phyloP scores from a whole-genome alignment of 495 filamentous ascomycete species.

The Penicillium angulare region DNA sequence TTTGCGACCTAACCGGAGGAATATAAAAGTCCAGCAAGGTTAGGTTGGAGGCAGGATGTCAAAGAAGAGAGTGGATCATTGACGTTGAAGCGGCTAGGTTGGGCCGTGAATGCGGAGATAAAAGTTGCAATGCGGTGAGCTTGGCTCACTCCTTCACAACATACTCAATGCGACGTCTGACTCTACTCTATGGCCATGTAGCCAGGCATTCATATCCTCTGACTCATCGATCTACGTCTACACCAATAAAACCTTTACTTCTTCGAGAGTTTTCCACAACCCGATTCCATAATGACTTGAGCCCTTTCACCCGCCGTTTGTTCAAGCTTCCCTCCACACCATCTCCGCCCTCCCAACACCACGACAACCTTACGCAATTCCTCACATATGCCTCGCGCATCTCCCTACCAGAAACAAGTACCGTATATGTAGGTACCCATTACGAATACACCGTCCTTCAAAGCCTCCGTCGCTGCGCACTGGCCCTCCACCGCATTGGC shows the following conservation, averaged over 20 bases:
- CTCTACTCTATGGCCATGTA: conserved; percentile 19
- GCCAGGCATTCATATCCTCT: conserved; percentile 3
- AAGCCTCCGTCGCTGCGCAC: conserved; percentile 60
- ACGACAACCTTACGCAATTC: conserved; percentile 70
- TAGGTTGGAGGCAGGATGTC: conserved; percentile 1
- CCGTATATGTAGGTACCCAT: conserved; percentile 48
- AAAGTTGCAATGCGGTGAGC: conserved; percentile 27
- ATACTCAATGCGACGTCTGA: conserved; percentile 20
- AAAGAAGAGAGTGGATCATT: conserved; percentile 4
- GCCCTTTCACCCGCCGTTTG: conserved; percentile 40
- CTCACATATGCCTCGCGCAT: conserved; percentile 62
- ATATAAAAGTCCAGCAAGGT: no score
- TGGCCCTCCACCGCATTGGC: conserved; percentile 70
- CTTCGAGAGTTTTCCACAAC: conserved; percentile 18
- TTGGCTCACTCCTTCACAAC: conserved; percentile 2
- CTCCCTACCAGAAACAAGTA: conserved; percentile 32
- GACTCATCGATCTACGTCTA: no score
- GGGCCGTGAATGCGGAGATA: conserved; percentile 34
- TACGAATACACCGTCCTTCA: conserved; percentile 73
- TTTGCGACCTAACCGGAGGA: no score
- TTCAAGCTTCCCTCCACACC: conserved; percentile 37
- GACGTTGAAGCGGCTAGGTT: conserved; percentile 12
- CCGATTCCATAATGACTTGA: conserved; percentile 16
- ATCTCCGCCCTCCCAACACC: conserved; percentile 50
- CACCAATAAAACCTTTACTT: background rate